phyloP scores from a whole-genome alignment of 169 alveolate species.

The Eimeria acervulina region DNA sequence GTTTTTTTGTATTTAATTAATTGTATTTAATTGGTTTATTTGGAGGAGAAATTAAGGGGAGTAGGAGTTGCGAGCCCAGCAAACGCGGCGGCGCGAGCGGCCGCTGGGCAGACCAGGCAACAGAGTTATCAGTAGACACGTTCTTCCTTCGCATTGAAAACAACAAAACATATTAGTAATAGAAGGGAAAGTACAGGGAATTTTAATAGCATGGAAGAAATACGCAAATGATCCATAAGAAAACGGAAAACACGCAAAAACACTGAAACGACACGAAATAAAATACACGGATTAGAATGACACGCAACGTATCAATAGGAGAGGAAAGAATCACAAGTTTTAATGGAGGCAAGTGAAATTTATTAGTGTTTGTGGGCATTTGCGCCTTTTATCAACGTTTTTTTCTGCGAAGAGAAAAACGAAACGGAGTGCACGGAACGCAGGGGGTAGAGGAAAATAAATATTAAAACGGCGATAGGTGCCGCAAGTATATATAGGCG shows the following conservation, averaged over 20 bases:
- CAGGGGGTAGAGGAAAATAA: too few relatives aligned
- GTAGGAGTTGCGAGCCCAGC: not conserved
- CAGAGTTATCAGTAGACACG: not conserved
- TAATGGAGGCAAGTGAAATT: too few relatives aligned
- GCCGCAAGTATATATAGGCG: too few relatives aligned
- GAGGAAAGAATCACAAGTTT: too few relatives aligned
- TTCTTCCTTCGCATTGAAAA: too few relatives aligned
- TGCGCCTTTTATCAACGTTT: too few relatives aligned
- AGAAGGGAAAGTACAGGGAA: not conserved
- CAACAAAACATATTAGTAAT: not conserved
- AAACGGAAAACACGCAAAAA: not conserved
- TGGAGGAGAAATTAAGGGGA: not conserved
- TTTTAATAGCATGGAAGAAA: not conserved
- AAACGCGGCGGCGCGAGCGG: not conserved
- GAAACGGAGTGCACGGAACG: too few relatives aligned
- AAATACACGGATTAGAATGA: too few relatives aligned
- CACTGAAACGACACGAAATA: not conserved
- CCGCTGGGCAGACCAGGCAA: constrained; percentile 27
- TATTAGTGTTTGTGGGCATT: too few relatives aligned
- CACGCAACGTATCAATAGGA: too few relatives aligned
- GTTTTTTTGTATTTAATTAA: not conserved
- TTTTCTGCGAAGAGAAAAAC: too few relatives aligned
- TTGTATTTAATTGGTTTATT: not conserved
- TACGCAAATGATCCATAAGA: not conserved
- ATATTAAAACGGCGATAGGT: too few relatives aligned